These are phyloP conservation scores for Trypanosomatidae sp. DNA, from an alignment of 208 protist species.

Conservation along the genomic window DNA sequence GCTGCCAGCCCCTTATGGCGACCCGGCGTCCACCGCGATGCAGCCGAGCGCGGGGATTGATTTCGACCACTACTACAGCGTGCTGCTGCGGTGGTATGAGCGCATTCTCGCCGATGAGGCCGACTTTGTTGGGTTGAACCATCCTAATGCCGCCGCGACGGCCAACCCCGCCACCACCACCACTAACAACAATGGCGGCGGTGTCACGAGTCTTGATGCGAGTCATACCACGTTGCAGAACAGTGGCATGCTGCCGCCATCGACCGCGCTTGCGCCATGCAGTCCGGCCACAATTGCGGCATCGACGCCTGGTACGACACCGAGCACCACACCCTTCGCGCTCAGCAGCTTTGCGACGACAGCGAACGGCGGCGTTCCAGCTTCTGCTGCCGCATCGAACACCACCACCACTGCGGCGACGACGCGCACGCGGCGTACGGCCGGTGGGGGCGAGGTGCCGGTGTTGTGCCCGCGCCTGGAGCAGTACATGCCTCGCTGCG, in stretches of 20 bases:
- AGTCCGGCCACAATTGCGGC: neutral
- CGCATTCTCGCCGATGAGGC: constrained; percentile 40
- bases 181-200: no score
- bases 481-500: constrained; percentile 21
- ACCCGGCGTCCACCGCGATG: neutral
- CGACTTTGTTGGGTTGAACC: constrained; percentile 42
- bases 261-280: neutral
- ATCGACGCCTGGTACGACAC: no score
- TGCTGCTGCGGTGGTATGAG: constrained; percentile 55
- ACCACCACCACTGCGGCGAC: no score
- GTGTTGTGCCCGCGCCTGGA: constrained; percentile 34
- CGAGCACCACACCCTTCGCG: no score
- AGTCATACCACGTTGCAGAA: neutral
- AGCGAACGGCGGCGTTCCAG: neutral
- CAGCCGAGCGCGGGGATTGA: neutral
- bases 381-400: no score
- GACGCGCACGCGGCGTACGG: no score
- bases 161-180: constrained; percentile 4
- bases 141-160: no score
- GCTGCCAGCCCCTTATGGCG: neutral
- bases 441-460: constrained; percentile 19
- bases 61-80: constrained; percentile 18
- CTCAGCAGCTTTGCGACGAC: no score
- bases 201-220: no score
- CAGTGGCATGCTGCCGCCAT: neutral